phyloP scores from a whole-genome alignment of 73 alveolate species.

The Paramecium biaurelia region DNA sequence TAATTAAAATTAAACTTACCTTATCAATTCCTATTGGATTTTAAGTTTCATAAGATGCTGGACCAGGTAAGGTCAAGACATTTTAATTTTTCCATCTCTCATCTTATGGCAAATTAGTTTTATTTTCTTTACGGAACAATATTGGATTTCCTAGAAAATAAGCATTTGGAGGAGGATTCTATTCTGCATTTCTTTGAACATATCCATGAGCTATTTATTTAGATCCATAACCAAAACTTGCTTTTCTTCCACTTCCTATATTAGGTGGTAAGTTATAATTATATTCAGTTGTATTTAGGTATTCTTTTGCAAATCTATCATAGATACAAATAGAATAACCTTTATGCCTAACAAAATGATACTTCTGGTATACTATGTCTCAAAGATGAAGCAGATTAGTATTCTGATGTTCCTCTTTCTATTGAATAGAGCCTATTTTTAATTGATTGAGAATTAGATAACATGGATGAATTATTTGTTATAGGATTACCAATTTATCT shows the following conservation, averaged over 20 bases:
- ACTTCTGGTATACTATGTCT: slow-evolving; percentile 54
- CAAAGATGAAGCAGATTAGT: slow-evolving; percentile 1
- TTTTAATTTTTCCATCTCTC: not conserved
- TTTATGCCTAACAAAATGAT: not conserved
- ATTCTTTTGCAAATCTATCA: not conserved
- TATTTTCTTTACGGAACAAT: not conserved
- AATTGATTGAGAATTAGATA: not conserved
- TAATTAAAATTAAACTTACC: not conserved
- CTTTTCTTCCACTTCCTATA: not conserved
- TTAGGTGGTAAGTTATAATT: not conserved
- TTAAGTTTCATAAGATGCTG: not conserved
- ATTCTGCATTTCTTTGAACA: slow-evolving; percentile 49
- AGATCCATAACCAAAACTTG: slow-evolving; percentile 28
- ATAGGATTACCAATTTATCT: not conserved
- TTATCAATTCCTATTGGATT: not conserved
- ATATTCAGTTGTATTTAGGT: not conserved
- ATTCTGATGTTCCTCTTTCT: slow-evolving; percentile 22
- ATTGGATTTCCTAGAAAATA: not conserved
- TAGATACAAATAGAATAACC: not conserved
- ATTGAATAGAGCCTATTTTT: not conserved
- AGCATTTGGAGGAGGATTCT: slow-evolving; percentile 44
- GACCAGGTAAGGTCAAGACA: not conserved
- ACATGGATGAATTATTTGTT: not conserved
- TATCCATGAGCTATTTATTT: not conserved
- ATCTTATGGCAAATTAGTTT: not conserved